Conservation (phyloP, 2,329 filamentous ascomycete species). For the Hypoxylon sp. region DNA sequence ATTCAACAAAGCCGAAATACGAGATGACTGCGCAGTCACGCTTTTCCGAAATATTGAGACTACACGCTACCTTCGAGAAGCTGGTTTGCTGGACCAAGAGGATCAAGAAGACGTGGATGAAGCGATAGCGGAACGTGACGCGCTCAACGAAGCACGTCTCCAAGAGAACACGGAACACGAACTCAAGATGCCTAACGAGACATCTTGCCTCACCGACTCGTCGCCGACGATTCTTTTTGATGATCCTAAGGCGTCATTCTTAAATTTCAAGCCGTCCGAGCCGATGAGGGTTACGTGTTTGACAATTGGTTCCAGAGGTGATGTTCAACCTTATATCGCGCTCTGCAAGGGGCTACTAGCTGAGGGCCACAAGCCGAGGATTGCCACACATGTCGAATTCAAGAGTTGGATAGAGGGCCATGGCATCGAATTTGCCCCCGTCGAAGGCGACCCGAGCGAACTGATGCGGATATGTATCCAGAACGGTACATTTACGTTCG, state of each 20-base stretch:
- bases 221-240: slow-evolving; percentile 83
- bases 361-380: slow-evolving; percentile 85
- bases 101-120: slow-evolving; percentile 75
- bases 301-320: slow-evolving; percentile 93
- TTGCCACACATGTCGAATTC: slow-evolving; percentile 93
- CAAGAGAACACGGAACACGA: slow-evolving; percentile 62
- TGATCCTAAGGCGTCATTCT: slow-evolving; percentile 84
- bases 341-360: slow-evolving; percentile 88
- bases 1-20: slow-evolving; percentile 77
- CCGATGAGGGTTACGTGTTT: slow-evolving; percentile 88
- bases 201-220: slow-evolving; percentile 61
- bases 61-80: slow-evolving; percentile 74
- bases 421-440: slow-evolving; percentile 88
- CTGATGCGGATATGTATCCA: slow-evolving; percentile 97
- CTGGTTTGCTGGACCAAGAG: slow-evolving; percentile 71
- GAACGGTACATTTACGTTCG: slow-evolving; percentile 94
- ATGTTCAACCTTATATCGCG: slow-evolving; percentile 97
- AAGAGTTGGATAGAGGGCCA: slow-evolving; percentile 88
- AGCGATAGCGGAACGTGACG: slow-evolving; percentile 82
- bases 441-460: slow-evolving; percentile 91
- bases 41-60: slow-evolving; percentile 80
- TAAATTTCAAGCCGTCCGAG: slow-evolving; percentile 87
- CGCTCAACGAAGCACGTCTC: slow-evolving; percentile 77
- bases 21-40: slow-evolving; percentile 89
- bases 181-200: slow-evolving; percentile 57